Evolutionary conservation across 2,329 filamentous ascomycete genomes (phyloP), one percentile per base, ranked within the genome.

Genomic region (Penicillium sp.): DNA sequence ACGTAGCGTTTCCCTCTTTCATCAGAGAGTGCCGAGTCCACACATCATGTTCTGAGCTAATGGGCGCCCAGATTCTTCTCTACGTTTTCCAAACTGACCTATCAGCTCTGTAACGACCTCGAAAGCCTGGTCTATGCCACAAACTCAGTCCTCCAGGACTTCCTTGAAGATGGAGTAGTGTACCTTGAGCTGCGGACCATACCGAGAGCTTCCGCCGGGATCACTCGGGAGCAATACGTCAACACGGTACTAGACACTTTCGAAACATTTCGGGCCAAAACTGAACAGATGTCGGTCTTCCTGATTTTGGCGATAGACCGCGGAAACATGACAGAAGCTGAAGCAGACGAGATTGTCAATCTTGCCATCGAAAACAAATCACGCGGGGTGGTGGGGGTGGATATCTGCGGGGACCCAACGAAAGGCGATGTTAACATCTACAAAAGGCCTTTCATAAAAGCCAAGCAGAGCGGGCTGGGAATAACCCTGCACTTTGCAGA

Each of bases 101-200:
- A 93, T 71, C 77, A 80, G 50, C 82, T 95, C 30, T 79, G 87
- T 70, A 82, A 81, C 61, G 81, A 87, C 59, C 68, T 77, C 10
- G 68, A 75, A 3, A 81, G 82, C 56, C 72, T 89, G 40, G 73
- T 71, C 34, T 77, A 80, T 59, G 81, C 86, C 22, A 89, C 87
- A 1, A 73, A 70, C 35, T 77, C 80, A 4, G 87, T 91, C 37
- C 75, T 89, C 6, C 53, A 72, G 16, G 79, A 83, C 59, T 95
- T 93, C 62, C 75, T 79, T 42, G 66, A 68, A 22, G 88, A 93
- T 62, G 86, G 87, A 30, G 84, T 92, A 13, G 77, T 80, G 48
- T 92, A 93, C 64, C 77, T 91, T 11, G 89, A 95, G 66, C 79
- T 93, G 19, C 82, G 89, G 36, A 92, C 88, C 0, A 93, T 88